Percentiles rank a stretch among this genome's conserved stretches.
These are phyloP conservation scores for Bipolaris gigantea DNA, from an alignment of 2,329 filamentous ascomycete species.

Conservation along the genomic window DNA sequence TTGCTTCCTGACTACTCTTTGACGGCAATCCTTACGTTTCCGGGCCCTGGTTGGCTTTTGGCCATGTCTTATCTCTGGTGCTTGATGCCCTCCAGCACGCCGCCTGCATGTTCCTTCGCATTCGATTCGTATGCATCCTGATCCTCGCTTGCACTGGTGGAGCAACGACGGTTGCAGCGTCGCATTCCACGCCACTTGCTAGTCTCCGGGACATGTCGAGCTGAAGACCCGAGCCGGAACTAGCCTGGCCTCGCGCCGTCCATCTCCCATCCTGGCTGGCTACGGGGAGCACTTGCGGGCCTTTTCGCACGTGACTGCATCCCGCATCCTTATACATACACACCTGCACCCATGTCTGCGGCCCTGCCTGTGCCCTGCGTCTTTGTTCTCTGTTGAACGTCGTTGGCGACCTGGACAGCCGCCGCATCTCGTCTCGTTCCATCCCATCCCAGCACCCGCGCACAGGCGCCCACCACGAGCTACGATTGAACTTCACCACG, in stretches of 20 bases:
- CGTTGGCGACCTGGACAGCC: not conserved
- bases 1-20: not conserved
- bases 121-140: not conserved
- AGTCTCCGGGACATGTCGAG: slow-evolving; percentile 1
- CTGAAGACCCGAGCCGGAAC: slow-evolving; percentile 2
- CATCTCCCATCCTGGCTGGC: not conserved
- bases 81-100: not conserved
- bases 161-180: slow-evolving; percentile 9
- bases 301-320: slow-evolving; percentile 1
- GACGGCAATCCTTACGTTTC: not conserved
- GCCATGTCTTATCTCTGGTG: slow-evolving; percentile 2
- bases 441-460: not conserved
- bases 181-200: not conserved
- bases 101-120: not conserved
- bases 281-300: slow-evolving; percentile 1
- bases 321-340: not conserved
- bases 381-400: not conserved
- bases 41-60: not conserved
- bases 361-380: not conserved
- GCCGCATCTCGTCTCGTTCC: not conserved
- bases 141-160: slow-evolving; percentile 4
- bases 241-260: slow-evolving; percentile 2
- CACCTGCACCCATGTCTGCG: not conserved
- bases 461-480: slow-evolving; percentile 1
- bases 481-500: not conserved